phyloP scores from a whole-genome alignment of 805 yeast species.

The Zygotorulaspora danielsina region DNA sequence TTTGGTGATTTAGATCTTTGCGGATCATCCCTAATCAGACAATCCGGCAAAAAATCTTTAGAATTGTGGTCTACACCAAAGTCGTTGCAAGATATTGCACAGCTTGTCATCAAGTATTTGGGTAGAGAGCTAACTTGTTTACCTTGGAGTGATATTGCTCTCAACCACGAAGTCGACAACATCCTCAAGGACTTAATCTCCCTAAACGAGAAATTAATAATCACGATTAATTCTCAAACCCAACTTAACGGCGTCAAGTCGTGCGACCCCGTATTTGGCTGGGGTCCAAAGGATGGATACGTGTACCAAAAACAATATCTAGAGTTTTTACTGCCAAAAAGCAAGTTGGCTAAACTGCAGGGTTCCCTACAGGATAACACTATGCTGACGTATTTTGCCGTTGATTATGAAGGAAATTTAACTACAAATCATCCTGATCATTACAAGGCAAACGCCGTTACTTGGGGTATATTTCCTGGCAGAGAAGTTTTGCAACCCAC shows the following conservation, averaged over 20 bases:
- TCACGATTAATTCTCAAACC: conserved; percentile 94
- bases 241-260: conserved; percentile 76
- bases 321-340: conserved; percentile 73
- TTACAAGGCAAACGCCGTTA: conserved; percentile 82
- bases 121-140: conserved; percentile 65
- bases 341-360: conserved; percentile 19
- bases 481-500: conserved; percentile 94
- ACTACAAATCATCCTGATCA: conserved; percentile 66
- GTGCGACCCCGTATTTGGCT: conserved; percentile 68
- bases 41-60: conserved; percentile 70
- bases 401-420: conserved; percentile 53
- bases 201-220: conserved; percentile 62
- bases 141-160: conserved; percentile 95
- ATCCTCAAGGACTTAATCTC: conserved; percentile 55
- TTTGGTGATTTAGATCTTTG: conserved; percentile 84
- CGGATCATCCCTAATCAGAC: conserved; percentile 76
- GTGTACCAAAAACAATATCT: conserved; percentile 93
- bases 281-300: conserved; percentile 94
- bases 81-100: conserved; percentile 52
- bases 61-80: conserved; percentile 88
- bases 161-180: conserved; percentile 66
- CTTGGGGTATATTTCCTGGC: conserved; percentile 98
- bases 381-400: conserved; percentile 73
- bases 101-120: conserved; percentile 64
- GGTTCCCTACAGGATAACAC: conserved; percentile 40